phyloP scores from a whole-genome alignment of 306 rosid genomes.

The Malus fusca region DNA sequence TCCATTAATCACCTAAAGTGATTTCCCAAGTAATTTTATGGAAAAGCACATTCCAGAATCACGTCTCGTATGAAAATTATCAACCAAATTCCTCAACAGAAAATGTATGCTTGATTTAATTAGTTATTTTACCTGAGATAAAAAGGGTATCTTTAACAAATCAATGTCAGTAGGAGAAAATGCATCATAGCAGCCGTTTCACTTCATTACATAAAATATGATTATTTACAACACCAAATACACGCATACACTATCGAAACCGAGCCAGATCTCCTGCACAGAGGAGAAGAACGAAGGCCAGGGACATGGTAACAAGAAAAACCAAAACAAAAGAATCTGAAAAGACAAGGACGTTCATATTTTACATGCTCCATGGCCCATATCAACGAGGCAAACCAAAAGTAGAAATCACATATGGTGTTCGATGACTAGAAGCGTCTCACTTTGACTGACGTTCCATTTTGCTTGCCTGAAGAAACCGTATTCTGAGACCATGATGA shows the following conservation, averaged over 20 bases:
- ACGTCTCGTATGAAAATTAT: not conserved
- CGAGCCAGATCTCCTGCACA: not conserved
- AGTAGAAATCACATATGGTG: not conserved
- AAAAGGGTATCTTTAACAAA: not conserved
- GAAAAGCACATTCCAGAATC: too few species aligned
- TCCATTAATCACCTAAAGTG: too few species aligned
- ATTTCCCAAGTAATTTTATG: too few species aligned
- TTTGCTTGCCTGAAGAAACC: slow-evolving; percentile 22
- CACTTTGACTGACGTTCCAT: slow-evolving; percentile 22
- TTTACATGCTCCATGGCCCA: not conserved
- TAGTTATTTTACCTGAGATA: not conserved
- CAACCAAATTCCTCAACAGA: not conserved
- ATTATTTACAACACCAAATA: not conserved
- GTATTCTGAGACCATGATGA: slow-evolving; percentile 59
- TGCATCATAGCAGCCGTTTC: not conserved
- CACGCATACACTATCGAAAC: not conserved
- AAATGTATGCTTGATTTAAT: too few species aligned
- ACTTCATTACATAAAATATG: not conserved
- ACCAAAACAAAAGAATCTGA: not conserved
- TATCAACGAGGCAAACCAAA: not conserved
- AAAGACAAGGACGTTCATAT: not conserved
- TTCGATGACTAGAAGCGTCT: slow-evolving; percentile 9
- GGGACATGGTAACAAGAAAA: not conserved
- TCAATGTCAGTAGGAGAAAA: not conserved
- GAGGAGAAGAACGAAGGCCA: not conserved